Evolutionary conservation across 2,329 filamentous ascomycete species (phyloP).

Genomic region (Exserohilum rostratum): DNA sequence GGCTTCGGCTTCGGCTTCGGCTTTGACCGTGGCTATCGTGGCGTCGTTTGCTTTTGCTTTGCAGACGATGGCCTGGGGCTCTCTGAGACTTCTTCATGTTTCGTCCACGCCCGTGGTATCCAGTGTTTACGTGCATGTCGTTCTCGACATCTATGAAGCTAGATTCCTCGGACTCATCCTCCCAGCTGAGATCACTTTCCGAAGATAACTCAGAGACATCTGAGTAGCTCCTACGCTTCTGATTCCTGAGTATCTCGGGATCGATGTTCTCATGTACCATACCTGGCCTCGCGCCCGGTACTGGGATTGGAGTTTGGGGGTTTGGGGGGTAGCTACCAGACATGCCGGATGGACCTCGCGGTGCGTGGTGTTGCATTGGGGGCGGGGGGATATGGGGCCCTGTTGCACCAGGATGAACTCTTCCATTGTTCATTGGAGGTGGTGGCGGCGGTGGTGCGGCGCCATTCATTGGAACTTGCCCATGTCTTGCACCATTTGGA

Average conservation of each 20-base stretch:
- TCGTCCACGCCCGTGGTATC: slow-evolving; percentile 21
- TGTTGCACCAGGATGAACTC: not conserved
- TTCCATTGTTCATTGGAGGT: slow-evolving; percentile 1
- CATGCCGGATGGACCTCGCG: slow-evolving; percentile 9
- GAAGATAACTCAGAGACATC: slow-evolving; percentile 19
- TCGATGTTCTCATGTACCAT: slow-evolving; percentile 13
- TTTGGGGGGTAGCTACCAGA: slow-evolving; percentile 24
- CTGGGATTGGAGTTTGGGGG: slow-evolving; percentile 5
- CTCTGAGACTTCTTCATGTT: slow-evolving; percentile 18
- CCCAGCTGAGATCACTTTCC: slow-evolving; percentile 20
- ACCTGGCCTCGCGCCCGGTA: slow-evolving; percentile 11
- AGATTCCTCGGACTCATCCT: slow-evolving; percentile 24
- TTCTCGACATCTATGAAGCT: slow-evolving; percentile 26
- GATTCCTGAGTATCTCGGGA: slow-evolving; percentile 15
- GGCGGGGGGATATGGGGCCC: slow-evolving; percentile 17
- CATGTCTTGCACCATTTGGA: not conserved
- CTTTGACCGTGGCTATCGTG: slow-evolving; percentile 13
- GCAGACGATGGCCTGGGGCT: slow-evolving; percentile 13
- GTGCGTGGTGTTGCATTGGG: slow-evolving; percentile 6
- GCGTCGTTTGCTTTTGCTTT: slow-evolving; percentile 16
- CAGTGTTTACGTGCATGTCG: slow-evolving; percentile 23
- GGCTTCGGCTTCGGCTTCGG: slow-evolving; percentile 18
- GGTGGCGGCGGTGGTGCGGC: slow-evolving; percentile 9
- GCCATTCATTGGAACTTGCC: not conserved
- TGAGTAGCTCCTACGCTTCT: slow-evolving; percentile 19